Evolutionary conservation across 1,284 basidiomycete genomes (phyloP).

Genomic region (Cystobasidium pallidum): DNA sequence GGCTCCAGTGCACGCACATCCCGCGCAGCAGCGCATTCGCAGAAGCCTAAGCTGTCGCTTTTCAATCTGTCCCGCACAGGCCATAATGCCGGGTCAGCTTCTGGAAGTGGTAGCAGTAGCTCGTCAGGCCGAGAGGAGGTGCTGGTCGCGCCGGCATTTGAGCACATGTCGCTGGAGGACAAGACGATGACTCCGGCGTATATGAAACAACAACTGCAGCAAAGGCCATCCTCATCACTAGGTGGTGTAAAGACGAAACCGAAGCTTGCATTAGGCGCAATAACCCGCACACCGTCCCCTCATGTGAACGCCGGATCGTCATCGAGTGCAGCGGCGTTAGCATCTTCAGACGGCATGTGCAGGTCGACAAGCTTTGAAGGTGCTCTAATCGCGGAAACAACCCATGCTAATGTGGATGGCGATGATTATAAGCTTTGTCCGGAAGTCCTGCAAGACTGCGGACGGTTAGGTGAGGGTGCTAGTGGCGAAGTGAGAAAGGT

Average conservation of each 20-base stretch:
- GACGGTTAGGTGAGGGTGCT: constrained; percentile 87
- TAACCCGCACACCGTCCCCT: constrained; percentile 15
- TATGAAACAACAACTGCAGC: constrained; percentile 16
- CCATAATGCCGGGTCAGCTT: constrained; percentile 3
- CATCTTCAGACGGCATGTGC: constrained; percentile 10
- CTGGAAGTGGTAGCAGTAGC: neutral
- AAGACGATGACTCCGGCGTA: constrained; percentile 28
- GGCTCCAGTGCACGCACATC: constrained; percentile 4
- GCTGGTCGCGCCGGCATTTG: constrained; percentile 28
- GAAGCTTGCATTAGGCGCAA: constrained; percentile 25
- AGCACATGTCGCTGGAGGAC: constrained; percentile 38
- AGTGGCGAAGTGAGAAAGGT: constrained; percentile 95
- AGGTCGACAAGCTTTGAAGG: constrained; percentile 37
- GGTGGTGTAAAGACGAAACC: constrained; percentile 32
- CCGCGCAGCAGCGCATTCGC: constrained; percentile 5
- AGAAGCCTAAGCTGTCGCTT: constrained; percentile 28
- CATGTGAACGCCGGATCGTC: constrained; percentile 7
- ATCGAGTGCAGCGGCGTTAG: constrained; percentile 11
- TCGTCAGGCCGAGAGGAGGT: constrained; percentile 8
- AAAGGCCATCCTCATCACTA: neutral
- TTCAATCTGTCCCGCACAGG: neutral
- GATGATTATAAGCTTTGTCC: constrained; percentile 48
- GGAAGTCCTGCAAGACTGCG: constrained; percentile 50
- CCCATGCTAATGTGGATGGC: constrained; percentile 31
- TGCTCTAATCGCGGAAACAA: constrained; percentile 30